Conservation (phyloP, 2,329 filamentous ascomycete genomes). For the Bertia moriformis region DNA sequence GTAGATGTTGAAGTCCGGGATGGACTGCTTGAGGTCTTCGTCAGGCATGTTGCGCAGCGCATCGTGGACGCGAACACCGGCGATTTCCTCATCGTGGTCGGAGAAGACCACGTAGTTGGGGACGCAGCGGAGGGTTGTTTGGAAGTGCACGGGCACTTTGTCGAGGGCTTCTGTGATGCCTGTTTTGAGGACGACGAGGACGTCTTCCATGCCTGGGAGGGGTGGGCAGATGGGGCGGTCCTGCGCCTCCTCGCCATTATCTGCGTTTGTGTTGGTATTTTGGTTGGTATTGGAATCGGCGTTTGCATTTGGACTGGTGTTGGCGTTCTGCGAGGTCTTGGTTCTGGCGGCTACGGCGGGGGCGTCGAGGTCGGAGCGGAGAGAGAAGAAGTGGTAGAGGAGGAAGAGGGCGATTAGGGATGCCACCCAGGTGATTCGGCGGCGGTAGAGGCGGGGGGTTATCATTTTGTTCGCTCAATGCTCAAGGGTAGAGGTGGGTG, state of each 20-base stretch:
- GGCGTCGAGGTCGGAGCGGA: neutral
- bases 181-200: conserved; percentile 41
- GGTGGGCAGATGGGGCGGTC: conserved; percentile 15
- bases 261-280: too few relatives aligned
- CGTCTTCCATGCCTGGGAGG: conserved; percentile 26
- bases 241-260: too few relatives aligned
- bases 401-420: neutral
- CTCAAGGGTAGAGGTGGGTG: too few relatives aligned
- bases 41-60: conserved; percentile 28
- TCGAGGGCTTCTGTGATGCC: conserved; percentile 39
- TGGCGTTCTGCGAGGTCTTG: neutral
- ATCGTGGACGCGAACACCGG: conserved; percentile 31
- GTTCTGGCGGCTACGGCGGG: neutral
- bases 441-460: neutral
- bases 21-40: conserved; percentile 9
- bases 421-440: neutral
- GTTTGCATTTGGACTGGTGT: neutral
- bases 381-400: neutral
- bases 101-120: conserved; percentile 41
- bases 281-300: too few relatives aligned
- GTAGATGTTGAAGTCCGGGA: conserved; percentile 10
- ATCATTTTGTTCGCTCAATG: neutral
- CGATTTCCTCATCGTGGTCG: conserved; percentile 35
- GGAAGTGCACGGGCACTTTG: conserved; percentile 37
- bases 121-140: conserved; percentile 37